Percentiles rank a stretch among this genome's conserved stretches.
Conservation (phyloP, 768 basidiomycete genomes). For the Panaeolus papilionaceus region DNA sequence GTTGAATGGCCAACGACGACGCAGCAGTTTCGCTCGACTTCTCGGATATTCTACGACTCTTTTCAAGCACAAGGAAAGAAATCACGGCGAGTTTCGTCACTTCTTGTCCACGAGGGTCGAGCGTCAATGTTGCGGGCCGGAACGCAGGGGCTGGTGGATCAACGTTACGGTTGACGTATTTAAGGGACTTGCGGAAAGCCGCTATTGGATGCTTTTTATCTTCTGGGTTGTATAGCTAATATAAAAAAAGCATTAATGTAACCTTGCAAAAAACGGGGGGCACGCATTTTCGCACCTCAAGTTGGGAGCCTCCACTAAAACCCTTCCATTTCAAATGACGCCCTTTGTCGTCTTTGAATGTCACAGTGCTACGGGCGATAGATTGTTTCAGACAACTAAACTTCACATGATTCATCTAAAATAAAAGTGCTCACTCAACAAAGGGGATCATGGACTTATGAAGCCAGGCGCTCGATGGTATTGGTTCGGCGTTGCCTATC, state of each 20-base stretch:
- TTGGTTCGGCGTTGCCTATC: conserved; percentile 36
- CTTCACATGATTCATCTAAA: neutral
- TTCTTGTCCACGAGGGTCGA: conserved; percentile 40
- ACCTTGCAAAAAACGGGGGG: no score
- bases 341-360: conserved; percentile 39
- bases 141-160: conserved; percentile 26
- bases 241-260: neutral
- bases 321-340: conserved; percentile 51
- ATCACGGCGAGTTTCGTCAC: conserved; percentile 45
- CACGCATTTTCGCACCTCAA: conserved; percentile 34
- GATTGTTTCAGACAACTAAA: neutral
- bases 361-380: conserved; percentile 37
- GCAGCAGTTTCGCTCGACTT: conserved; percentile 28
- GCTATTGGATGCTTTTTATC: conserved; percentile 18
- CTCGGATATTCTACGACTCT: conserved; percentile 39
- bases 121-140: conserved; percentile 37
- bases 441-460: conserved; percentile 47
- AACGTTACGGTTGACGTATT: conserved; percentile 24
- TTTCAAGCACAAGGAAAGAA: conserved; percentile 50
- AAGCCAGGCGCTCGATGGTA: conserved; percentile 44
- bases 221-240: neutral
- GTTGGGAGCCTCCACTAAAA: conserved; percentile 37
- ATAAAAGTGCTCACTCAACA: conserved; percentile 38
- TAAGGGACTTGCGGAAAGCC: conserved; percentile 41
- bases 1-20: conserved; percentile 19